phyloP scores from a whole-genome alignment of 2,329 filamentous ascomycete genomes.

The Fusarium hostae region DNA sequence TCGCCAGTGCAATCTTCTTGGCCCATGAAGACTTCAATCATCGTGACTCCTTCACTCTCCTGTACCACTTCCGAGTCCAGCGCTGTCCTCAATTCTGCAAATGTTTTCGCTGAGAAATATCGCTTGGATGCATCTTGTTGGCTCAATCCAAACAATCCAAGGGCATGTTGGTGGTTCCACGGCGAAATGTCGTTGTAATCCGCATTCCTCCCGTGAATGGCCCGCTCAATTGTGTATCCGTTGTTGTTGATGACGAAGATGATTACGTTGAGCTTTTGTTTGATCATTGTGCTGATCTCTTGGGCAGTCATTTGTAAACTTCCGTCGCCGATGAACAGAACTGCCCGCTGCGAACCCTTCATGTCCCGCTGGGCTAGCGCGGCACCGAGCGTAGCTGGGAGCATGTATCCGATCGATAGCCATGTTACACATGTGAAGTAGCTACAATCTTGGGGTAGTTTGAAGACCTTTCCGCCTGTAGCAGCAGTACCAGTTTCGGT shows the following conservation, averaged over 20 bases:
- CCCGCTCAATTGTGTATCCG: constrained; percentile 20
- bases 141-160: constrained; percentile 6
- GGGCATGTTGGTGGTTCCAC: constrained; percentile 12
- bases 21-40: constrained; percentile 19
- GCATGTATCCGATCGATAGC: constrained; percentile 24
- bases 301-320: constrained; percentile 18
- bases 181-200: constrained; percentile 16
- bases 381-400: constrained; percentile 13
- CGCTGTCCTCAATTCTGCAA: not conserved
- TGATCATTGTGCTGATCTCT: constrained; percentile 17
- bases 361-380: constrained; percentile 4
- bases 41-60: not conserved
- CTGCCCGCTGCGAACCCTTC: not conserved
- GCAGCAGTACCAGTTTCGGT: constrained; percentile 20
- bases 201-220: constrained; percentile 9
- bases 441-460: not conserved
- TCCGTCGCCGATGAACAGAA: constrained; percentile 16
- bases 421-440: constrained; percentile 19
- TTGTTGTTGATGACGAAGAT: constrained; percentile 21
- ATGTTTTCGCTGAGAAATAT: not conserved
- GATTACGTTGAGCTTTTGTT: constrained; percentile 13
- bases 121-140: not conserved
- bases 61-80: not conserved
- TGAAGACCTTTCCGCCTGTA: constrained; percentile 10
- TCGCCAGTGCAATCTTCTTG: constrained; percentile 16